Base-by-base conservation (phyloP, 768 basidiomycete species). In the Lactifluus subvellereus region DNA sequence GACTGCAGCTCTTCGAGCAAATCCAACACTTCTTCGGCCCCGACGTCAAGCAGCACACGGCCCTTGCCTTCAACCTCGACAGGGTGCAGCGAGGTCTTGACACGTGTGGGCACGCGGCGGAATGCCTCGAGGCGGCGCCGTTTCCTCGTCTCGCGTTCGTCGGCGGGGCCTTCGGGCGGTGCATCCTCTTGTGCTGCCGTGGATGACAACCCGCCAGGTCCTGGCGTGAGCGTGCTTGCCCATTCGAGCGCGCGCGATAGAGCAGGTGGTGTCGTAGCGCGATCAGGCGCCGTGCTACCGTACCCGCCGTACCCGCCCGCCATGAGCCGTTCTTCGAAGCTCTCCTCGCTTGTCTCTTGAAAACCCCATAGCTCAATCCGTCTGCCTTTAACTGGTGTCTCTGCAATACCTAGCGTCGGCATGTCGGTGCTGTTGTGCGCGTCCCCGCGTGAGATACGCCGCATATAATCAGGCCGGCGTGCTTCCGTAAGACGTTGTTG, bases 241-340 rank as follows among this genome's bases (percentile, higher is more conserved):
- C 75, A 87, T 61, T 87, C 84, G 35, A 84, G 76, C 10, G 84
- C 84, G 51, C 82, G 76, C 78, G 85, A 67, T 61, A 70, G 27
- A 62, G 60, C 18, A 50, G 70, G 66, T 8, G 72, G 71, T 30
- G 61, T 47, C 18, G 48, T 40, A 6, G 72, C 72, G n/a, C 62
- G 52, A 4, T 60, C 65, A 57, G 72, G 71, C 3, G 67, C 69
- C 1, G 72, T 67, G 43, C 67, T 67, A 3, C 74, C 89, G 72
- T 90, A 91, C 65, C 81, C 80, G 1, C 85, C 87, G 72, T 91
- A 91, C 8, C 89, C 89, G 35, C 88, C 88, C 20, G 88, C 88
- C 82, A 90, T 88, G 47, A 91, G 72, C 67, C 88, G 88, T 74
- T 91, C 89, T 69, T 91, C 89, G 68, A 91, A 91, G 69, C 88